Percentiles rank a stretch among this genome's conserved stretches.
phyloP scores from a whole-genome alignment of 176 grass and related monocot species.

The Carex parvula region DNA sequence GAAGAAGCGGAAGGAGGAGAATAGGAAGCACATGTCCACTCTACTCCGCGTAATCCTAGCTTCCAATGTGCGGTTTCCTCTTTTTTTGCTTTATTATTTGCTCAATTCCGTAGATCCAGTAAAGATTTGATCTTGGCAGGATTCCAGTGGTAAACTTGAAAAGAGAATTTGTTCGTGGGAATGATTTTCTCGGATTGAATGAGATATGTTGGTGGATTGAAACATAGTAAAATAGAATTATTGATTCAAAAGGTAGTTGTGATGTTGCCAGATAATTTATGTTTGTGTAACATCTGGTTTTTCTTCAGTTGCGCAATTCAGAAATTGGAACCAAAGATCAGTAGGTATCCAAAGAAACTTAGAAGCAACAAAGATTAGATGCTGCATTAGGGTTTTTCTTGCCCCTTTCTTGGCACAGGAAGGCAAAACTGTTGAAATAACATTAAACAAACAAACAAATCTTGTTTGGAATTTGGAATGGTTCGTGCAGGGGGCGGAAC shows the following conservation, averaged over 20 bases:
- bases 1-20: slow-evolving; percentile 89
- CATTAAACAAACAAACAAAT: not conserved
- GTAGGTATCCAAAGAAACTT: no score
- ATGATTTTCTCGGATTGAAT: not conserved
- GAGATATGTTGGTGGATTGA: not conserved
- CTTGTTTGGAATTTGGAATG: not conserved
- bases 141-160: not conserved
- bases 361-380: not conserved
- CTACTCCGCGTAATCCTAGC: slow-evolving; percentile 67
- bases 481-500: not conserved
- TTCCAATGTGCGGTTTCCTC: slow-evolving; percentile 50
- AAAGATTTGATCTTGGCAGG: not conserved
- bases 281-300: not conserved
- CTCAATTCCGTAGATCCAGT: slow-evolving; percentile 19
- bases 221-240: not conserved
- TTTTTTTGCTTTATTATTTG: not conserved
- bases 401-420: not conserved
- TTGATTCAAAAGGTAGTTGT: not conserved
- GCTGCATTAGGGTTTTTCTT: not conserved
- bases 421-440: not conserved
- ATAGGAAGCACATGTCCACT: slow-evolving; percentile 72
- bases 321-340: not conserved
- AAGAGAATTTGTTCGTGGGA: not conserved
- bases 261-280: not conserved
- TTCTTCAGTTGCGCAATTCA: not conserved